These are phyloP conservation scores for Lycium ferocissimum DNA, from an alignment of 257 asterid species.

Conservation along the genomic window DNA sequence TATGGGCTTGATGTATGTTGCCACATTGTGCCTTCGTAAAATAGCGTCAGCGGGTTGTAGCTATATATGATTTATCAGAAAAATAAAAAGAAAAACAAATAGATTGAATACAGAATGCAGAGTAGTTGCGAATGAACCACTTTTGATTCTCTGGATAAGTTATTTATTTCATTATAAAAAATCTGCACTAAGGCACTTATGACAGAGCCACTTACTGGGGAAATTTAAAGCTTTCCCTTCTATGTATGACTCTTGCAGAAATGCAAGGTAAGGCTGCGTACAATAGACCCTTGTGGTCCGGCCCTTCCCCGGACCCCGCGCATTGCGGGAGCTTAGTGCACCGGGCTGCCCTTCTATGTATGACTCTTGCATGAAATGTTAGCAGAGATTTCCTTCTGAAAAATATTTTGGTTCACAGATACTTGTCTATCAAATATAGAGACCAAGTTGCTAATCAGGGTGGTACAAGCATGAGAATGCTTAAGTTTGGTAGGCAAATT, in stretches of 20 bases:
- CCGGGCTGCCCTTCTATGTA: not conserved
- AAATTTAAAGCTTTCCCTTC: slow-evolving; percentile 10
- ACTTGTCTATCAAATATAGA: not conserved
- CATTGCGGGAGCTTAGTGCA: no score
- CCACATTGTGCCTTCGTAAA: not conserved
- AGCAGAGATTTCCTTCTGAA: not conserved
- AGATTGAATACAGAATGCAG: not conserved
- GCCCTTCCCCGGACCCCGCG: no score
- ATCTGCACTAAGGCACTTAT: not conserved
- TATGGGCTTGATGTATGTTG: not conserved
- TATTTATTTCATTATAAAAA: not conserved
- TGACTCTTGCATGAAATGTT: not conserved
- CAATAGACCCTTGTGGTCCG: no score
- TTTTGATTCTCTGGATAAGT: slow-evolving; percentile 4
- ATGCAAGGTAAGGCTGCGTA: no score
- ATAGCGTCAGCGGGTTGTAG: not conserved
- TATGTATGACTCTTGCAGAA: not conserved
- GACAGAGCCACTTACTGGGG: not conserved
- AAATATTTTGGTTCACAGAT: not conserved
- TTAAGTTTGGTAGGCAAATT: not conserved
- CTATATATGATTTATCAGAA: not conserved
- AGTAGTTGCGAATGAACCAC: not conserved
- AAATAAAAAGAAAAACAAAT: not conserved
- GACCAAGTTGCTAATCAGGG: slow-evolving; percentile 5
- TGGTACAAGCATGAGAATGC: not conserved